Conservation (phyloP, 495 filamentous ascomycete genomes). For the Aspergillus haitiensis region DNA sequence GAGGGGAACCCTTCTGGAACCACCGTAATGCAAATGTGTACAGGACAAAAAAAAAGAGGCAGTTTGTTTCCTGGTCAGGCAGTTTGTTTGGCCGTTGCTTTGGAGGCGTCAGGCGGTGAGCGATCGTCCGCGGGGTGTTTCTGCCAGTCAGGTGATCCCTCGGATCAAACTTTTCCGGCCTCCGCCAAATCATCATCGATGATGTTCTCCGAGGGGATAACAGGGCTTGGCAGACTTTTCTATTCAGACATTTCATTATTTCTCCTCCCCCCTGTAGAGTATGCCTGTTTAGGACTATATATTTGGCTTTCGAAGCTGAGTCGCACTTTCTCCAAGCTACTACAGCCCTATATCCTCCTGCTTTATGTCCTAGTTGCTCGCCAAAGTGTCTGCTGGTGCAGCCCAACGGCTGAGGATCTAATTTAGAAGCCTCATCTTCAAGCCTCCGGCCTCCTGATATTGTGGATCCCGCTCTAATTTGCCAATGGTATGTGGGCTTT, state of each 20-base stretch:
- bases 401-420: slow-evolving; percentile 12
- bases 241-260: slow-evolving; percentile 14
- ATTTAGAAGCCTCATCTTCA: slow-evolving; percentile 20
- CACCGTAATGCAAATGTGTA: slow-evolving; percentile 9
- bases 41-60: slow-evolving; percentile 15
- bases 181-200: slow-evolving; percentile 30
- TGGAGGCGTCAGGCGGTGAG: slow-evolving; percentile 33
- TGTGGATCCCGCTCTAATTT: slow-evolving; percentile 11
- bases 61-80: slow-evolving; percentile 32
- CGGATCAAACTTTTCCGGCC: slow-evolving; percentile 22
- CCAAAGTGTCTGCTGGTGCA: slow-evolving; percentile 8
- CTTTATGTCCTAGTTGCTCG: slow-evolving; percentile 4
- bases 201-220: slow-evolving; percentile 26
- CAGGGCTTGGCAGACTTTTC: slow-evolving; percentile 25
- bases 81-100: slow-evolving; percentile 39
- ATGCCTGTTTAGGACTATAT: not conserved
- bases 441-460: slow-evolving; percentile 13
- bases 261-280: slow-evolving; percentile 11
- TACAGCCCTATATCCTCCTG: not conserved
- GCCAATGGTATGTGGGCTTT: slow-evolving; percentile 21
- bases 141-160: slow-evolving; percentile 29
- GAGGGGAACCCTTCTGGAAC: slow-evolving; percentile 5
- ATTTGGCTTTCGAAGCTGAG: not conserved
- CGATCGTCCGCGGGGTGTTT: slow-evolving; percentile 28
- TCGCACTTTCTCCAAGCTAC: not conserved